Percentiles rank a stretch among this genome's conserved stretches.
Evolutionary conservation across 1,284 basidiomycete genomes (phyloP).

Genomic region (Malassezia sp.): DNA sequence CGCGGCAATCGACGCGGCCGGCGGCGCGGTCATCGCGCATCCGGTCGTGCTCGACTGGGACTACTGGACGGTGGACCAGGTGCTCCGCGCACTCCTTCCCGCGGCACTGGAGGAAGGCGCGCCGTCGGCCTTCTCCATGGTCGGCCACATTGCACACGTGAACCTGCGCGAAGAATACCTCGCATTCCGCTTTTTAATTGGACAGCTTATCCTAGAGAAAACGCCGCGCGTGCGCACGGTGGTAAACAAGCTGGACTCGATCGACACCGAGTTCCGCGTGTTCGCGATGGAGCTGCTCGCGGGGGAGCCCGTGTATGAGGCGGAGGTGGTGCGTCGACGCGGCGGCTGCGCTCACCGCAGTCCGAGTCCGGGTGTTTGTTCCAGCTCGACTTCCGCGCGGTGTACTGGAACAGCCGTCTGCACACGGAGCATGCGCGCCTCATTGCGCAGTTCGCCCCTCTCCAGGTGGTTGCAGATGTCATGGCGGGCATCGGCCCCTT

Average conservation of each 20-base stretch:
- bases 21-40: conserved; percentile 4
- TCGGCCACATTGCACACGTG: conserved; percentile 80
- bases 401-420: conserved; percentile 96
- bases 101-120: conserved; percentile 51
- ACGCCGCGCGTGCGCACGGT: conserved; percentile 67
- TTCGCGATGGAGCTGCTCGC: conserved; percentile 96
- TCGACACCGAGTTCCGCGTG: conserved; percentile 76
- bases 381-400: conserved; percentile 83
- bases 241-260: conserved; percentile 85
- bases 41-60: conserved; percentile 14
- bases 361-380: conserved; percentile 62
- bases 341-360: no score
- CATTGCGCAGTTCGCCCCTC: conserved; percentile 56
- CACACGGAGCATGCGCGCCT: conserved; percentile 82
- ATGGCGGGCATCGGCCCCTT: conserved; percentile 98
- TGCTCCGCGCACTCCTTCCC: conserved; percentile 16
- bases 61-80: conserved; percentile 16
- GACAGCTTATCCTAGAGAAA: conserved; percentile 59
- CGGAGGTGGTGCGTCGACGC: no score
- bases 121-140: conserved; percentile 74
- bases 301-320: conserved; percentile 71
- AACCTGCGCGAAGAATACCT: conserved; percentile 83
- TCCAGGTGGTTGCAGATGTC: conserved; percentile 71
- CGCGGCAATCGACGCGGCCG: not conserved
- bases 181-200: conserved; percentile 80